Evolutionary conservation across 805 yeast species (phyloP), one percentile per base, ranked within the genome.

Genomic region (Monosporozyma servazzii): DNA sequence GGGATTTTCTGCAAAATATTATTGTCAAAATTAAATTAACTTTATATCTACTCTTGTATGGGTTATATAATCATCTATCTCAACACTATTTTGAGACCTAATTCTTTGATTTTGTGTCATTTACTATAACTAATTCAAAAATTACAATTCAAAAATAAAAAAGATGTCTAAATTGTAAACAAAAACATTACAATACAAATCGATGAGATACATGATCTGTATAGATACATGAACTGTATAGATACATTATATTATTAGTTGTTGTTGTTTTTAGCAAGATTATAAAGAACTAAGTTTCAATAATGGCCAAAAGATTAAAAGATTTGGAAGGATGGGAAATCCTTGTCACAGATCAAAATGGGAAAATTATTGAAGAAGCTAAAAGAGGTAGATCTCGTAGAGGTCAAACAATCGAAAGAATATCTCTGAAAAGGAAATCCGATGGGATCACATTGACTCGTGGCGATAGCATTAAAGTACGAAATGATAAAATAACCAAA

Each of bases 391-490:
- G 65, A 45, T 48, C 56, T 11, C 48, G 58, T 13, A 53, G 58
- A 25, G 50, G 56, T 41, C 50, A 53, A 18, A 41, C 46, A 11
- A 11, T 21, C 9, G 51, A 48, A 15, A 48, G 47, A 2, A 29
- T 54, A 5, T 46, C 59, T 2, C 59, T 78, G 25, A 65, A 60
- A 45, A 65, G 81, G 51, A 71, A 63, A n/a, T 17, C 54, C 0
- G 85, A 80, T 61, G 75, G 71, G 1, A 20, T 77, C 15, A 74
- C 69, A 48, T 53, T 82, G 5, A 66, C 66, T 21, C 70, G 70
- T 9, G 88, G 88, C 3, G 82, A 78, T 55, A 66, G 75, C 21
- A 56, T 82, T 0, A 57, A 78, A 15, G 67, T 76, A 6, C 62
- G 66, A 36, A 67, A 66, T 3, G 61, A 9, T 36, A 46, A 25